Base-by-base conservation (phyloP, 2,329 filamentous ascomycete genomes). In the Tolypocladium paradoxum region DNA sequence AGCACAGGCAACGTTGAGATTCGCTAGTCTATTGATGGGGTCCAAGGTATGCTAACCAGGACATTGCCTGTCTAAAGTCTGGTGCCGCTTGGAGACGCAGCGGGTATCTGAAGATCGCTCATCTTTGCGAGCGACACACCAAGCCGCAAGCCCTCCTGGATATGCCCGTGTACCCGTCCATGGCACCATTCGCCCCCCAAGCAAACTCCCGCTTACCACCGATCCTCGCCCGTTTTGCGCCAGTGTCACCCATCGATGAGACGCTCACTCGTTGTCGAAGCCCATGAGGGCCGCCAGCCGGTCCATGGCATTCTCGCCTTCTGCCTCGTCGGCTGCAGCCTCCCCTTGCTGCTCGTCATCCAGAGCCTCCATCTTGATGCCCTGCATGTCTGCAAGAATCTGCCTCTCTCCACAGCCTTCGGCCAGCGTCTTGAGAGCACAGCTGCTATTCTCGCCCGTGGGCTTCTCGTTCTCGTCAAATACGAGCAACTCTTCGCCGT, bases 241-340 rank as follows among this genome's bases (percentile, higher is more conserved):
- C 33, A 16, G 12, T 29, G 29, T 34, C 22, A 47, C 22, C 18
- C 29, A 8, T 47, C 29, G 27, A 18, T 12, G 14, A 22, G 20
- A 16, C 40, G 22, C 24, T 27, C 49, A 35, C 18, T 53, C 47
- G 3, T 45, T 33, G 14, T 45, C 47, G 22, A 53, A 53, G 16
- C 37, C 51, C 29, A 53, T 36, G 8, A 53, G 37, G 22, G 51
- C 47, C 6, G 47, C 51, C 18, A 53, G 22, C 22, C 51, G 36
- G 38, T 53, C 51, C 51, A 49, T 36, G 24, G 47, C 46, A 12
- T 8, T 35, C n/a, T 18, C 31, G 6, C 14, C 31, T 3, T 27
- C 47, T 5, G 7, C 29, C 31, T 45, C 37, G n/a, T 45, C 46
- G 29, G n/a, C 46, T 27, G 14, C 36, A 20, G 22, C 18, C 14